phyloP scores from a whole-genome alignment of 345 rosid species.

The Ceriops decandra region DNA sequence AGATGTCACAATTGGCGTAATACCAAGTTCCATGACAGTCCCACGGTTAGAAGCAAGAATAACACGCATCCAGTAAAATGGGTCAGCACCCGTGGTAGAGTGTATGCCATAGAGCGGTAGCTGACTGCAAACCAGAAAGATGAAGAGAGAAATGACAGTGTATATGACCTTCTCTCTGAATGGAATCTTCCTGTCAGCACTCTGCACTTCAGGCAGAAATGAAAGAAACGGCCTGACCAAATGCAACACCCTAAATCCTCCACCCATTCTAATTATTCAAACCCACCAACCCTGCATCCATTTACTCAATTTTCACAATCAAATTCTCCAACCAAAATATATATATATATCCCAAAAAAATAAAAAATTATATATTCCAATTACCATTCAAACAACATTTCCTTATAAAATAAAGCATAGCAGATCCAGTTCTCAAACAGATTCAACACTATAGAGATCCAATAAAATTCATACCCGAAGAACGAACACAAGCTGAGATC shows the following conservation, averaged over 20 bases:
- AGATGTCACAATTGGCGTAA: conserved; percentile 69
- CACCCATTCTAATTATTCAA: conserved; percentile 12
- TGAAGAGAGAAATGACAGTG: conserved; percentile 56
- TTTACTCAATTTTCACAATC: no score
- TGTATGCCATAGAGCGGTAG: conserved; percentile 74
- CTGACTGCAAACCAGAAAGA: conserved; percentile 69
- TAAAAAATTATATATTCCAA: no score
- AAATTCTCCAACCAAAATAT: no score
- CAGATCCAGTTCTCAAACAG: no score
- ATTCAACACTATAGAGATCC: no score
- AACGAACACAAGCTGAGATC: no score
- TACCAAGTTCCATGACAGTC: conserved; percentile 75
- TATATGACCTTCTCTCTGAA: conserved; percentile 61
- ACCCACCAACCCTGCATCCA: no score
- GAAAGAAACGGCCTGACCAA: conserved; percentile 43
- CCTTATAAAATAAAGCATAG: no score
- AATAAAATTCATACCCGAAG: no score
- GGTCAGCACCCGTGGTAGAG: conserved; percentile 65
- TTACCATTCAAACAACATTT: no score
- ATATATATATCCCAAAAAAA: no score
- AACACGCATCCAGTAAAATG: conserved; percentile 78
- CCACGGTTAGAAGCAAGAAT: conserved; percentile 75
- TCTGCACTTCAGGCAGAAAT: conserved; percentile 57
- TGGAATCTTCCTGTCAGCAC: conserved; percentile 61
- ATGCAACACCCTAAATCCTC: conserved; percentile 25